Percentiles rank a stretch among this genome's conserved stretches.
Evolutionary conservation across 1,139 yeast species (phyloP).

Genomic region (Kluyveromyces marxianus): DNA sequence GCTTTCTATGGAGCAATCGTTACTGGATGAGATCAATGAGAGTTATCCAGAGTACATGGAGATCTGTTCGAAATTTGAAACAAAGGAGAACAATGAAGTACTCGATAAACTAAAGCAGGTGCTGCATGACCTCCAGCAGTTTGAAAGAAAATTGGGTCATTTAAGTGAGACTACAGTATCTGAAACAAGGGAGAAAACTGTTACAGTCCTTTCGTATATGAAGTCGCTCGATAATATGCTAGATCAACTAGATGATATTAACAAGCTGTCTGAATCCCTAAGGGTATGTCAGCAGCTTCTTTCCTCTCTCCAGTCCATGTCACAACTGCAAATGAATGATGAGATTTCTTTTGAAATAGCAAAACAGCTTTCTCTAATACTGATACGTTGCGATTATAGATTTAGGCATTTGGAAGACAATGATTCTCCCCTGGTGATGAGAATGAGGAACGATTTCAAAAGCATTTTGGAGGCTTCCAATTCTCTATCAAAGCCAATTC

Average conservation of each 20-base stretch:
- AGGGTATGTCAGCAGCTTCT: constrained; percentile 18
- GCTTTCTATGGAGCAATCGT: constrained; percentile 17
- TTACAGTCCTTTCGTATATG: constrained; percentile 24
- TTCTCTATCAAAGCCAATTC: constrained; percentile 12
- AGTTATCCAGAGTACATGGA: constrained; percentile 22
- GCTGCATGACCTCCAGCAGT: constrained; percentile 18
- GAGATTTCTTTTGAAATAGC: constrained; percentile 17
- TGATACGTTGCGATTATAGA: constrained; percentile 12
- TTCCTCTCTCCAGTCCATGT: constrained; percentile 21
- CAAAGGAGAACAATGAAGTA: constrained; percentile 19
- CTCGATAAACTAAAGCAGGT: constrained; percentile 19
- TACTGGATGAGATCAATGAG: constrained; percentile 21
- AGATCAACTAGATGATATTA: constrained; percentile 15
- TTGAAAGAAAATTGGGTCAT: constrained; percentile 16
- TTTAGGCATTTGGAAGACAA: constrained; percentile 14
- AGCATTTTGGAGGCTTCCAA: constrained; percentile 25
- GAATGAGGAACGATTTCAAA: constrained; percentile 25
- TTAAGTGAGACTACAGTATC: constrained; percentile 17
- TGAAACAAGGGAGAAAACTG: constrained; percentile 19
- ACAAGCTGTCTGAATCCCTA: constrained; percentile 14
- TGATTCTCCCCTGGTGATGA: constrained; percentile 24
- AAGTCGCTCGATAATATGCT: constrained; percentile 21
- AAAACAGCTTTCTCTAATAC: constrained; percentile 13
- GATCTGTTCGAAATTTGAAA: constrained; percentile 21
- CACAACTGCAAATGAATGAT: constrained; percentile 16